phyloP scores from a whole-genome alignment of 176 grass and related monocot genomes.

The Carex parvula region DNA sequence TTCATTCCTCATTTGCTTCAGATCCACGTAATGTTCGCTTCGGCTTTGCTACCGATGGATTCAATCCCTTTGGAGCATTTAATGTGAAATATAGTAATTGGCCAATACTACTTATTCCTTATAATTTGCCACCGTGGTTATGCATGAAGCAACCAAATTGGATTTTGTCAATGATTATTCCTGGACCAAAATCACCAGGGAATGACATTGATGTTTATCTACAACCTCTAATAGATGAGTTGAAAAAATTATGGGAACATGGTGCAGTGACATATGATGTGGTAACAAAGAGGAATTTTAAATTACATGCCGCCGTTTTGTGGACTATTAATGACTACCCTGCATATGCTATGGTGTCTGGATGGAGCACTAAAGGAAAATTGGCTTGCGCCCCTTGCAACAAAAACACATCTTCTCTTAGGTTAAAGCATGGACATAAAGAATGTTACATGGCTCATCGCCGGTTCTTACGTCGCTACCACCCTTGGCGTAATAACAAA shows the following conservation, averaged over 20 bases:
- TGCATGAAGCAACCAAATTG: constrained; percentile 18
- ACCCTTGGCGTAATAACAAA: background rate
- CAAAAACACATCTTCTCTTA: background rate
- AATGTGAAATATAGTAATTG: background rate
- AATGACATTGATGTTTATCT: constrained; percentile 34
- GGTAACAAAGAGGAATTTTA: background rate
- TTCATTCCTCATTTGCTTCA: background rate
- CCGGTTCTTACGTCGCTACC: background rate
- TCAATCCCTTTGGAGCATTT: constrained; percentile 22
- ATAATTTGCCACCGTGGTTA: constrained; percentile 23
- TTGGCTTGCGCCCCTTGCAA: constrained; percentile 15
- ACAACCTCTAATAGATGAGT: constrained; percentile 21
- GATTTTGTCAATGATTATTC: constrained; percentile 19
- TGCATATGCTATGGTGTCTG: background rate
- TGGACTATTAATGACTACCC: constrained; percentile 16
- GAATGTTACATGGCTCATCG: constrained; percentile 22
- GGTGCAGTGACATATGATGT: constrained; percentile 6
- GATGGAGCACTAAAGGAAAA: constrained; percentile 12
- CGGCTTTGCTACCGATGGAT: background rate
- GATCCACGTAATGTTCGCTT: constrained; percentile 4
- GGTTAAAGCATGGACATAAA: background rate
- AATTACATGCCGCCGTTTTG: background rate
- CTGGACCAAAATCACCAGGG: background rate
- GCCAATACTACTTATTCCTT: background rate
- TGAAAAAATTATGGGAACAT: background rate